Percentiles rank a stretch among this genome's conserved stretches.
phyloP scores from a whole-genome alignment of 2,329 filamentous ascomycete species.

The Penicillium capsulatum region DNA sequence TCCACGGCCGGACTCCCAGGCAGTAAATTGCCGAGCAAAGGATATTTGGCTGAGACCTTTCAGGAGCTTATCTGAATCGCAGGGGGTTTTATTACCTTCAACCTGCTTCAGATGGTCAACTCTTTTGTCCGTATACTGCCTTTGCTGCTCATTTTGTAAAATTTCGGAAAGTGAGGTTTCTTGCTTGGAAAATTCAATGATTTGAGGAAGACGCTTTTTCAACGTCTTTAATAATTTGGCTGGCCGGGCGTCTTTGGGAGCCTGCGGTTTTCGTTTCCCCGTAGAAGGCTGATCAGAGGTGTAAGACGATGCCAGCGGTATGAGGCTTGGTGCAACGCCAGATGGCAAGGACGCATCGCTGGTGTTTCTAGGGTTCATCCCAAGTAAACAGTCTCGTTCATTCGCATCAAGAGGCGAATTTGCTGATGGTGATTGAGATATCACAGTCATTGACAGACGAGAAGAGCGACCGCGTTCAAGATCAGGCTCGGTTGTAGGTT shows the following conservation, averaged over 20 bases:
- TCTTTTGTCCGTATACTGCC: conserved; percentile 2
- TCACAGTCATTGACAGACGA: neutral
- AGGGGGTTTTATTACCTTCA: conserved; percentile 3
- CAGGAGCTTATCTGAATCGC: conserved; percentile 1
- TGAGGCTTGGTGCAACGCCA: neutral
- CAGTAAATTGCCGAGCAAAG: conserved; percentile 3
- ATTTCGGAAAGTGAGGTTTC: conserved; percentile 1
- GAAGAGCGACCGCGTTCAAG: neutral
- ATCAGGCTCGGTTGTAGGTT: neutral
- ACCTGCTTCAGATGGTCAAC: conserved; percentile 5
- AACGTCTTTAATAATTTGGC: neutral
- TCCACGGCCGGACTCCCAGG: conserved; percentile 1
- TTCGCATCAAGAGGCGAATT: neutral
- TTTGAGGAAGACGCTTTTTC: neutral
- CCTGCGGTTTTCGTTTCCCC: neutral
- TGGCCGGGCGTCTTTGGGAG: neutral
- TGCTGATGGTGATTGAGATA: neutral
- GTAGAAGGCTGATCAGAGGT: neutral
- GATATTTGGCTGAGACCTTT: conserved; percentile 4
- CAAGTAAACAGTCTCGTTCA: neutral
- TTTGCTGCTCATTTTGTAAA: conserved; percentile 2
- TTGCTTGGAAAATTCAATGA: conserved; percentile 1
- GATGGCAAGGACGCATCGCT: neutral
- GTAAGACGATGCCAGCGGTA: neutral
- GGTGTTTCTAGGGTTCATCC: neutral